phyloP scores from a whole-genome alignment of 352 stramenopile species.

The Elongisporangium anandrum region DNA sequence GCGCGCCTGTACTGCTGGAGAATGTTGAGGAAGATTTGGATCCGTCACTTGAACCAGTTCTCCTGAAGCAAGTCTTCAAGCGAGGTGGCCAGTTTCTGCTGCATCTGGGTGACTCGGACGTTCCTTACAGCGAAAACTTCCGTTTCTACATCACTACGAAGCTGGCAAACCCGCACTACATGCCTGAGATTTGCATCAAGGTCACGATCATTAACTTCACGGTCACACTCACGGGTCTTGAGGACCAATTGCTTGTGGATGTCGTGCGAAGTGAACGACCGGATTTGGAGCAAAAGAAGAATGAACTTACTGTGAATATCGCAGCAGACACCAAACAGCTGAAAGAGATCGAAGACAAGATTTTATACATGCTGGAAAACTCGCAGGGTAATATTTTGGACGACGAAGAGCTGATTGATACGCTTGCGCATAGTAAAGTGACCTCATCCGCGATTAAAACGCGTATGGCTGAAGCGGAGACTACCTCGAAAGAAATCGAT shows the following conservation, averaged over 20 bases:
- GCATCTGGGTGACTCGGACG: conserved; percentile 89
- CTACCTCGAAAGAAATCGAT: conserved; percentile 89
- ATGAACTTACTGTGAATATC: conserved; percentile 91
- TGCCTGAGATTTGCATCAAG: conserved; percentile 94
- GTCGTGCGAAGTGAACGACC: conserved; percentile 90
- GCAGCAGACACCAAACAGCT: conserved; percentile 90
- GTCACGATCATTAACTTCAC: conserved; percentile 95
- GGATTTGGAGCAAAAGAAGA: conserved; percentile 91
- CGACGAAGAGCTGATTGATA: conserved; percentile 92
- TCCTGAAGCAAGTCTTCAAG: conserved; percentile 94
- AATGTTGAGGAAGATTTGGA: conserved; percentile 94
- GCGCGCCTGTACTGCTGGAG: conserved; percentile 88
- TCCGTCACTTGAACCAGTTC: conserved; percentile 89
- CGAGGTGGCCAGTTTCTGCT: conserved; percentile 85
- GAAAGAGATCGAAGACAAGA: conserved; percentile 95
- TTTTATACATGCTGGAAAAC: conserved; percentile 92
- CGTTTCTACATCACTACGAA: conserved; percentile 94
- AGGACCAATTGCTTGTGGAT: conserved; percentile 92
- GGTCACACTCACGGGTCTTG: conserved; percentile 88
- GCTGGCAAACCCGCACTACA: conserved; percentile 92
- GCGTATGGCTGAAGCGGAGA: conserved; percentile 88
- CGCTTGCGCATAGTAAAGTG: conserved; percentile 86
- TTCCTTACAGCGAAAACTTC: conserved; percentile 92
- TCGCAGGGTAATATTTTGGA: conserved; percentile 93
- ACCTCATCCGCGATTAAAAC: conserved; percentile 89